Conservation (phyloP, 1,139 yeast genomes). For the Candida sanyaensis region DNA sequence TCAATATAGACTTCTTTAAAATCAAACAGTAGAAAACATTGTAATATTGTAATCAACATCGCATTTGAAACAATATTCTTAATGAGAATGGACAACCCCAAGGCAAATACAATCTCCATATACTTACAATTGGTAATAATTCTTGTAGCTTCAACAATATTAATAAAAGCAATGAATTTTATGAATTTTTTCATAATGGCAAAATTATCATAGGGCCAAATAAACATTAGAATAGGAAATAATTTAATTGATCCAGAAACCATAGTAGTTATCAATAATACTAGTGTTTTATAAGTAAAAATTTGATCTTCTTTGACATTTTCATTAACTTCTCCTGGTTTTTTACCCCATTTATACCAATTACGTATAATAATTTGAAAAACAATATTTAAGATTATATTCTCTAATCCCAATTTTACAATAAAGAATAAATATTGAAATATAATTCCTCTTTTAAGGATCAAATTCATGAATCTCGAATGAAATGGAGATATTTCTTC, state of each 20-base stretch:
- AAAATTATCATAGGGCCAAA: constrained; percentile 89
- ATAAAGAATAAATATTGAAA: constrained; percentile 71
- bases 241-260: constrained; percentile 78
- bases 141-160: constrained; percentile 64
- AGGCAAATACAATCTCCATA: background rate
- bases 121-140: constrained; percentile 31
- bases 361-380: constrained; percentile 45
- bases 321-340: constrained; percentile 13
- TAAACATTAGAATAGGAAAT: constrained; percentile 90
- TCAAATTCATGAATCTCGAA: constrained; percentile 10
- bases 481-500: constrained; percentile 56
- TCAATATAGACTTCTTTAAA: background rate
- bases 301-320: constrained; percentile 20
- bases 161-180: constrained; percentile 61
- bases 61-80: background rate
- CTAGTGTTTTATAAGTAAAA: constrained; percentile 29
- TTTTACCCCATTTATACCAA: constrained; percentile 33
- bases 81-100: background rate
- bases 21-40: background rate
- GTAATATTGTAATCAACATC: background rate
- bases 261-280: constrained; percentile 66
- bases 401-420: constrained; percentile 60
- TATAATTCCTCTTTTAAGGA: constrained; percentile 48
- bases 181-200: constrained; percentile 64
- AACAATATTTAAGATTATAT: constrained; percentile 51